Evolutionary conservation across 1,139 yeast genomes (phyloP).

Genomic region (Pichia inconspicua): DNA sequence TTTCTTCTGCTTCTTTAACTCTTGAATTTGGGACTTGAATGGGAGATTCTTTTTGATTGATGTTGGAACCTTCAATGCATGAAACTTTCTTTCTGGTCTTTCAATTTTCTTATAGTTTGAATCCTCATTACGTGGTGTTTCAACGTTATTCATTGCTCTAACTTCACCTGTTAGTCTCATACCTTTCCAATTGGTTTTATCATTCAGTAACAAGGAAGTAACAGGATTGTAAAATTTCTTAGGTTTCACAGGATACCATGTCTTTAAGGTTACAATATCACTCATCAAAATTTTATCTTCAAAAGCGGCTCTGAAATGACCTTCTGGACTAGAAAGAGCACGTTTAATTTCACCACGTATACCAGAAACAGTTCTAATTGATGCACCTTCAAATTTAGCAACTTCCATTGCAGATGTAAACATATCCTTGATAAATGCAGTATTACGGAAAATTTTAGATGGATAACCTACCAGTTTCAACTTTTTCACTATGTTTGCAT

Average conservation of each 20-base stretch:
- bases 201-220: conserved; percentile 68
- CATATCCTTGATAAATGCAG: conserved; percentile 97
- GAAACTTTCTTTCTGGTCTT: conserved; percentile 79
- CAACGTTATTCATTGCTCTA: conserved; percentile 67
- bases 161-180: conserved; percentile 94
- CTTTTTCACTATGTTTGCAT: conserved; percentile 89
- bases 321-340: conserved; percentile 90
- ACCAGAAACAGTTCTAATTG: conserved; percentile 92
- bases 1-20: conserved; percentile 83
- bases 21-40: conserved; percentile 80
- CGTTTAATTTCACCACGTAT: conserved; percentile 96
- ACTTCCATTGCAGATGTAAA: conserved; percentile 87
- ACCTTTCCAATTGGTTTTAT: conserved; percentile 89
- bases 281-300: conserved; percentile 91
- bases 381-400: conserved; percentile 97
- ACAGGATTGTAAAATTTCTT: conserved; percentile 94
- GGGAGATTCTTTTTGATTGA: conserved; percentile 72
- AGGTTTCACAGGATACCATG: conserved; percentile 94
- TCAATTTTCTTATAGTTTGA: conserved; percentile 73
- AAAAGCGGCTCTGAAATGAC: conserved; percentile 96
- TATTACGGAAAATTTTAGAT: conserved; percentile 85
- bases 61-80: conserved; percentile 79
- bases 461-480: conserved; percentile 94
- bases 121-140: conserved; percentile 45
- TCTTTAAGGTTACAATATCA: conserved; percentile 81